Conservation (phyloP, 176 grass and related monocot genomes). For the Saccharum officinarum region DNA sequence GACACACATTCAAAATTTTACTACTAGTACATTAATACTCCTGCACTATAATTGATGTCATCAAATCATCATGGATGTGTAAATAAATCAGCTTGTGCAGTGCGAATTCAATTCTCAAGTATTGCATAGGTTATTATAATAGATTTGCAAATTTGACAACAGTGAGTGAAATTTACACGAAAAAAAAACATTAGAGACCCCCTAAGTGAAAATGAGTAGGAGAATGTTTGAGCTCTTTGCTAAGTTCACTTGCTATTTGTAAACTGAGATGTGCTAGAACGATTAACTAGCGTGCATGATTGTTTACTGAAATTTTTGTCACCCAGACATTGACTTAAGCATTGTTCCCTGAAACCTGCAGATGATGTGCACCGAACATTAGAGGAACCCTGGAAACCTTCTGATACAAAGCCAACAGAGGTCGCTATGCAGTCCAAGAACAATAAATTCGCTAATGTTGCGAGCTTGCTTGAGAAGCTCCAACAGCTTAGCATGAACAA, state of each 20-base stretch:
- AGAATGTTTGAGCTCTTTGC: background rate
- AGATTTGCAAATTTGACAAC: background rate
- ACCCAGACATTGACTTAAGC: slow-evolving; percentile 9
- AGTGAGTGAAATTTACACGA: background rate
- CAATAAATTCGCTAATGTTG: slow-evolving; percentile 70
- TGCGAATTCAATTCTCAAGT: background rate
- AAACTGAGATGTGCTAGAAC: background rate
- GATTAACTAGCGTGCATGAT: background rate
- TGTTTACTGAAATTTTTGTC: background rate
- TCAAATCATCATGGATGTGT: background rate
- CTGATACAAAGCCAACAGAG: slow-evolving; percentile 28
- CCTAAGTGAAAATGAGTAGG: background rate
- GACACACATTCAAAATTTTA: background rate
- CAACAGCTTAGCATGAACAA: slow-evolving; percentile 49
- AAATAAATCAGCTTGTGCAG: background rate
- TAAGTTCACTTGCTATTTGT: background rate
- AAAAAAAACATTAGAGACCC: background rate
- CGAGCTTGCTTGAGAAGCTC: slow-evolving; percentile 80
- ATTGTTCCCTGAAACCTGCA: slow-evolving; percentile 45
- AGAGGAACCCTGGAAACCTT: slow-evolving; percentile 33
- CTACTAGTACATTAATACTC: background rate
- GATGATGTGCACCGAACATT: slow-evolving; percentile 45
- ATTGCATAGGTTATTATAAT: background rate
- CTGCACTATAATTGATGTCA: background rate
- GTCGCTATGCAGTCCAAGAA: slow-evolving; percentile 38